Evolutionary conservation across 208 protist genomes (phyloP), one percentile per base, ranked within the genome.

Genomic region (Giardia muris): DNA sequence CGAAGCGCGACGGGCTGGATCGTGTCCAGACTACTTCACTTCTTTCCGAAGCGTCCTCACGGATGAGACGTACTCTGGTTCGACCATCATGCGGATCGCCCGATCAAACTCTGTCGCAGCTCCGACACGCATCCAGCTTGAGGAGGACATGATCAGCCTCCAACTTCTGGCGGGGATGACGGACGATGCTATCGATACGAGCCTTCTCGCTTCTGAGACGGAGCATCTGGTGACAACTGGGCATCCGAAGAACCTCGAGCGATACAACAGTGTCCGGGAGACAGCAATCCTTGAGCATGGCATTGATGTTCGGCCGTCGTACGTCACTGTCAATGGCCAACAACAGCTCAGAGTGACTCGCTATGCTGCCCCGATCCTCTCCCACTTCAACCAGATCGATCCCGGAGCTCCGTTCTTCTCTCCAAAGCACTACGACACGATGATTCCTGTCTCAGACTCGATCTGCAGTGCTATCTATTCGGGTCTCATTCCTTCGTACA

Each of bases 361-460:
- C 57, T 76, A 76, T 76, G 57, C 57, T 76, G 57, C 57, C 30
- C 57, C 57, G 30, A 76, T 76, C 57, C 10, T 76, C 19, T 76
- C 57, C 30, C 10, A 76, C 57, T 76, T 76, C 57, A 76, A 76
- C 57, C 19, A 10, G 57, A 76, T 76, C 30, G 57, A 76, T 30
- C 57, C 57, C 57, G 30, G 30, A 39, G 30, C 57, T 76, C 19
- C 57, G 30, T 76, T 39, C 57, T 76, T 76, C 57, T 76, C 57
- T 30, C 10, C 10, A 30, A 76, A 76, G 57, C 30, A 76, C 57
- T 76, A 76, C 30, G 57, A 30, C 10, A 10, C n/a, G 86, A 46
- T 89, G 22, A 89, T 89, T 89, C 86, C 86, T 10, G 45, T 43
- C 19, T 89, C 86, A 4, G 86, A 89, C 39, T 89, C 86, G 4